Conservation (phyloP, 495 filamentous ascomycete genomes). For the Jackrogersella minutella region DNA sequence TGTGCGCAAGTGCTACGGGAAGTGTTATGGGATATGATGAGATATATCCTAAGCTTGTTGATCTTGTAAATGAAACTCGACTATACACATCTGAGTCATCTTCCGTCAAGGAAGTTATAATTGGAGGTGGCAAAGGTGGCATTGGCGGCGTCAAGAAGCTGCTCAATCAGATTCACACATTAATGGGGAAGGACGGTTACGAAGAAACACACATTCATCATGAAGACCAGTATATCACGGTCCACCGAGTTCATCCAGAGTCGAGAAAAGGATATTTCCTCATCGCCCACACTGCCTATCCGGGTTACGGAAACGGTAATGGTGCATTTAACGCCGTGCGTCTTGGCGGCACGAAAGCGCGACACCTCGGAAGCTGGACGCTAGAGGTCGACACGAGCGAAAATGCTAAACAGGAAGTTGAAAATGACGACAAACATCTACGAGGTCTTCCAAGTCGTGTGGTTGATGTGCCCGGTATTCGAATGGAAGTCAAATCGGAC, state of each 20-base stretch:
- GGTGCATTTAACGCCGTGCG: conserved; percentile 77
- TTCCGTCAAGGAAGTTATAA: conserved; percentile 59
- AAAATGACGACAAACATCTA: conserved; percentile 73
- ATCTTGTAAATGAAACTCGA: conserved; percentile 88
- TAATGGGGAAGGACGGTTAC: conserved; percentile 94
- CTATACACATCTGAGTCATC: conserved; percentile 79
- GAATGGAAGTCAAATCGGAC: conserved; percentile 69
- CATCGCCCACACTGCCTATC: conserved; percentile 93
- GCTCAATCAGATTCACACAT: conserved; percentile 87
- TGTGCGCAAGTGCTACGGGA: conserved; percentile 93
- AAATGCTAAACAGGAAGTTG: conserved; percentile 66
- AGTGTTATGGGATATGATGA: conserved; percentile 99
- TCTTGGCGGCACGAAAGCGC: conserved; percentile 76
- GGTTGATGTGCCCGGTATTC: conserved; percentile 72
- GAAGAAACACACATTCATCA: conserved; percentile 97
- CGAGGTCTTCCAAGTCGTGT: conserved; percentile 84
- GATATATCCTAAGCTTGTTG: conserved; percentile 88
- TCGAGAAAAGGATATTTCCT: conserved; percentile 92
- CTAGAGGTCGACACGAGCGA: conserved; percentile 80
- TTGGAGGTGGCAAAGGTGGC: conserved; percentile 73
- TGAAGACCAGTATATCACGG: conserved; percentile 92
- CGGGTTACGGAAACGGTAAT: conserved; percentile 82
- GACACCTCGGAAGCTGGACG: conserved; percentile 85
- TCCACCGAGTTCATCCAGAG: conserved; percentile 91
- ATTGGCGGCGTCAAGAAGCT: conserved; percentile 90